A percentile compares a stretch with the other conserved stretches of the same genome.
Evolutionary conservation across 176 grass and related monocot genomes (phyloP).

Genomic region (Dendrocalamus sinicus): DNA sequence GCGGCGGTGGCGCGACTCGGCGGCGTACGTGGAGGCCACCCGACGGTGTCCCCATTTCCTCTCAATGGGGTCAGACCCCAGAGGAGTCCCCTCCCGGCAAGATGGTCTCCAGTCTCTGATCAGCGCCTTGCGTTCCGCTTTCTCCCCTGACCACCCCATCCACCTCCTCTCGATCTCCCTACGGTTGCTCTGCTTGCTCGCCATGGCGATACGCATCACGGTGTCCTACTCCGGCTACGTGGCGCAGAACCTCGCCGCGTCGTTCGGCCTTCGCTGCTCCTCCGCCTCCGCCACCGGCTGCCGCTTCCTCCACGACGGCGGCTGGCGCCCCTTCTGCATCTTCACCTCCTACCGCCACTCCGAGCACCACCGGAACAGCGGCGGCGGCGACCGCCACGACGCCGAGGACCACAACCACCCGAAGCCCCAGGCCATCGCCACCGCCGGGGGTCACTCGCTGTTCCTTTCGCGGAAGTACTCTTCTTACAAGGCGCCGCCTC

Average conservation of each 20-base stretch:
- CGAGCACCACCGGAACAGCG: conserved; percentile 37
- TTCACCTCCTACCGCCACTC: conserved; percentile 55
- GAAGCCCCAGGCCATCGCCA: conserved; percentile 31
- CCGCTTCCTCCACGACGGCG: conserved; percentile 55
- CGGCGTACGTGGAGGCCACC: too few species aligned
- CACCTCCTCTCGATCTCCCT: conserved; percentile 43
- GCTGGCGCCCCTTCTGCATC: conserved; percentile 64
- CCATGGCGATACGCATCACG: conserved; percentile 96
- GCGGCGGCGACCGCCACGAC: conserved; percentile 15
- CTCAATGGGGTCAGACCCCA: too few species aligned
- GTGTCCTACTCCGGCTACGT: conserved; percentile 83
- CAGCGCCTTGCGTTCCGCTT: neutral
- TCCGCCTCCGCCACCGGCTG: conserved; percentile 44
- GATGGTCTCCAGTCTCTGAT: neutral
- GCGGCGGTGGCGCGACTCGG: too few species aligned
- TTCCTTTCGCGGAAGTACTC: conserved; percentile 45
- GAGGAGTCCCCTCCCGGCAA: neutral
- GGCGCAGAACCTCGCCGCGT: conserved; percentile 66
- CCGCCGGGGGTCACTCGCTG: conserved; percentile 36
- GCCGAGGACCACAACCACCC: conserved; percentile 45
- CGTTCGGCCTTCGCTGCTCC: conserved; percentile 45
- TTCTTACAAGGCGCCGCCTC: conserved; percentile 48
- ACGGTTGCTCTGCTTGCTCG: conserved; percentile 54
- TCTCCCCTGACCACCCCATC: conserved; percentile 29
- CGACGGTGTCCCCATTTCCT: too few species aligned